Conservation (phyloP, 2,329 filamentous ascomycete genomes). For the Arachnopeziza araneosa region DNA sequence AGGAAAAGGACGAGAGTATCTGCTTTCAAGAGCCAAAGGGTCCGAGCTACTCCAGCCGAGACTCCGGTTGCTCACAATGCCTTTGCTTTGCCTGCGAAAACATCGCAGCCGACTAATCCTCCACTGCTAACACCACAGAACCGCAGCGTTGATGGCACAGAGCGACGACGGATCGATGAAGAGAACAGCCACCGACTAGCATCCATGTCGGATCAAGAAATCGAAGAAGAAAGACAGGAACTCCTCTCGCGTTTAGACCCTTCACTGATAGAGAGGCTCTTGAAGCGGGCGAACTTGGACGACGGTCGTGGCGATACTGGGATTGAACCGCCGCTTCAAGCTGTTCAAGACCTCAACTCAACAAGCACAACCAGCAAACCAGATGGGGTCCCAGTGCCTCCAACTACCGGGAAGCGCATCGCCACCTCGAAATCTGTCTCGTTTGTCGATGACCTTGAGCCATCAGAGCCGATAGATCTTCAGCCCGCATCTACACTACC, state of each 20-base stretch:
- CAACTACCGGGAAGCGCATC: constrained; percentile 21
- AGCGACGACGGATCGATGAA: constrained; percentile 69
- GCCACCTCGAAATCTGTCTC: constrained; percentile 39
- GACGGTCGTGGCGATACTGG: constrained; percentile 30
- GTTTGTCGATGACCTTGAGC: constrained; percentile 35
- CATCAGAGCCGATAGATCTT: constrained; percentile 37
- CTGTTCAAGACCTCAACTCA: background rate
- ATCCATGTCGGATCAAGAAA: constrained; percentile 75
- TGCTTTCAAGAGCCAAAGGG: constrained; percentile 69
- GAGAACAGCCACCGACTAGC: constrained; percentile 73
- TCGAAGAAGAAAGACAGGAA: constrained; percentile 73
- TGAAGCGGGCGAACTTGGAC: constrained; percentile 38
- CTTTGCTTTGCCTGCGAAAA: constrained; percentile 9
- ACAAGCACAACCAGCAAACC: background rate
- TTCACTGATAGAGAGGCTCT: constrained; percentile 67
- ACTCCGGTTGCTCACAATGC: constrained; percentile 13
- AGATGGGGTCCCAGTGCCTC: constrained; percentile 18
- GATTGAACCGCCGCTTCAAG: constrained; percentile 11
- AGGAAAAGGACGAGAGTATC: constrained; percentile 70
- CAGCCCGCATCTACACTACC: constrained; percentile 23
- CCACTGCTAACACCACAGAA: constrained; percentile 20
- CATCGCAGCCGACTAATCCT: constrained; percentile 13
- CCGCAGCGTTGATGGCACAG: constrained; percentile 41
- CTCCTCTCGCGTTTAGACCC: constrained; percentile 74
- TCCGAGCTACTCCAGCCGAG: constrained; percentile 5